Evolutionary conservation across 2,329 filamentous ascomycete species (phyloP).

Genomic region (Cladosporium oxysporum): DNA sequence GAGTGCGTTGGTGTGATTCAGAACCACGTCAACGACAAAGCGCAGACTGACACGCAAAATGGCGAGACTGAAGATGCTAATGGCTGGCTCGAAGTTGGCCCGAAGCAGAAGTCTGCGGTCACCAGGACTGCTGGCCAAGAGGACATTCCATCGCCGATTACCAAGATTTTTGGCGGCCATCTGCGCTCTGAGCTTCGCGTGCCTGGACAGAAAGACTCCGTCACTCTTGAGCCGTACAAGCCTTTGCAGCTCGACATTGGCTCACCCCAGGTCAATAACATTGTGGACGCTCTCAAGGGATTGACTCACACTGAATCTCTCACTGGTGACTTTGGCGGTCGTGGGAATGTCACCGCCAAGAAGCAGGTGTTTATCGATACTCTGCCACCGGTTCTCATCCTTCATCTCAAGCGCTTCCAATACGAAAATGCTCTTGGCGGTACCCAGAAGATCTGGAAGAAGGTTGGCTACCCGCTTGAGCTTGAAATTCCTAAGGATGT

Average conservation of each 20-base stretch:
- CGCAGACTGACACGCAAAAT: conserved; percentile 26
- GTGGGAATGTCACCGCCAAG: conserved; percentile 69
- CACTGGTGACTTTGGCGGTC: conserved; percentile 81
- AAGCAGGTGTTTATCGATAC: conserved; percentile 96
- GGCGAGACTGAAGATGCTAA: conserved; percentile 44
- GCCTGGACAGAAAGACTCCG: conserved; percentile 82
- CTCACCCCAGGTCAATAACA: conserved; percentile 81
- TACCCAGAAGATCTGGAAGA: conserved; percentile 98
- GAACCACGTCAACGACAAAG: conserved; percentile 38
- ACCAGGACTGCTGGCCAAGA: conserved; percentile 76
- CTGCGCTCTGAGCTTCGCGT: conserved; percentile 86
- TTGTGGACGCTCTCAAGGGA: conserved; percentile 84
- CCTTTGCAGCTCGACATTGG: conserved; percentile 94
- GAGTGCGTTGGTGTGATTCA: conserved; percentile 79
- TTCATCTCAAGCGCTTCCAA: conserved; percentile 96
- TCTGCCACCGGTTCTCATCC: conserved; percentile 84
- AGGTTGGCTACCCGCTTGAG: conserved; percentile 90
- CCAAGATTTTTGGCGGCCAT: conserved; percentile 91
- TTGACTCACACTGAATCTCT: conserved; percentile 82
- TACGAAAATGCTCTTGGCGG: conserved; percentile 79
- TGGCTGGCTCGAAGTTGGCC: conserved; percentile 94
- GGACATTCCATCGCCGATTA: conserved; percentile 68
- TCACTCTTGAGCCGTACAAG: conserved; percentile 91
- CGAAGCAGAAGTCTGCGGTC: conserved; percentile 82
- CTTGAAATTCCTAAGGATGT: conserved; percentile 91